Conservation (phyloP, 768 basidiomycete species). For the Mrakia blollopis region DNA sequence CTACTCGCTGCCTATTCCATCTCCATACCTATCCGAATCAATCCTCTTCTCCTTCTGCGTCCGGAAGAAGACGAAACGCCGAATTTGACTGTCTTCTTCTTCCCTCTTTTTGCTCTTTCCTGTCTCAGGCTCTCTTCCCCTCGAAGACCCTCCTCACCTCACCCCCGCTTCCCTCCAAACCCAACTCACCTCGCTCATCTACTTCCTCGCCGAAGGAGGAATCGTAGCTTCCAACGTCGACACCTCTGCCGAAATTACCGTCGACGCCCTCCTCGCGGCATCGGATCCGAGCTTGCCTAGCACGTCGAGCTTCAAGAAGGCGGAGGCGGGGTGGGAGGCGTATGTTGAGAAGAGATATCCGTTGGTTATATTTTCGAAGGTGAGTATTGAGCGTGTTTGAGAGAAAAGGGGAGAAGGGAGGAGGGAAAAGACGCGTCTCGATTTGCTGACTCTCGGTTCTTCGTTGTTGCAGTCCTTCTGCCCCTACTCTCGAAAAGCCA, state of each 20-base stretch:
- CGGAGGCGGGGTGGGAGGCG: conserved; percentile 40
- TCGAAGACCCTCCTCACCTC: conserved; percentile 2
- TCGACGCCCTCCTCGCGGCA: conserved; percentile 34
- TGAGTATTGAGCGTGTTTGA: conserved; percentile 24
- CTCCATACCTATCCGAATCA: not conserved
- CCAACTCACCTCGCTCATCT: conserved; percentile 37
- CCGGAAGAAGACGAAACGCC: too few relatives aligned
- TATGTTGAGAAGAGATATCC: conserved; percentile 39
- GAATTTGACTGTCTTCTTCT: too few relatives aligned
- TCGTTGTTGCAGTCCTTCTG: conserved; percentile 41
- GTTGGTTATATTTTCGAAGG: conserved; percentile 43
- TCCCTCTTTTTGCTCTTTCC: too few relatives aligned
- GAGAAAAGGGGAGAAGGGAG: too few relatives aligned
- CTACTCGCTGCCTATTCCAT: not conserved
- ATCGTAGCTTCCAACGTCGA: conserved; percentile 33
- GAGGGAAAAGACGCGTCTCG: not conserved
- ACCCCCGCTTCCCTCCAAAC: not conserved
- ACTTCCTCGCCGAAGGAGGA: conserved; percentile 42
- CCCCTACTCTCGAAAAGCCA: conserved; percentile 44
- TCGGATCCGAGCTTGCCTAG: conserved; percentile 35
- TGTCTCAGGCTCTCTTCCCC: not conserved
- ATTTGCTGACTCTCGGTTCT: not conserved
- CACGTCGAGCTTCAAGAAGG: conserved; percentile 36
- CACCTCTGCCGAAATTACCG: conserved; percentile 11
- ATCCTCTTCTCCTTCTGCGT: too few relatives aligned